Conservation (phyloP, 2,329 filamentous ascomycete species). For the Grosmannia serpens region DNA sequence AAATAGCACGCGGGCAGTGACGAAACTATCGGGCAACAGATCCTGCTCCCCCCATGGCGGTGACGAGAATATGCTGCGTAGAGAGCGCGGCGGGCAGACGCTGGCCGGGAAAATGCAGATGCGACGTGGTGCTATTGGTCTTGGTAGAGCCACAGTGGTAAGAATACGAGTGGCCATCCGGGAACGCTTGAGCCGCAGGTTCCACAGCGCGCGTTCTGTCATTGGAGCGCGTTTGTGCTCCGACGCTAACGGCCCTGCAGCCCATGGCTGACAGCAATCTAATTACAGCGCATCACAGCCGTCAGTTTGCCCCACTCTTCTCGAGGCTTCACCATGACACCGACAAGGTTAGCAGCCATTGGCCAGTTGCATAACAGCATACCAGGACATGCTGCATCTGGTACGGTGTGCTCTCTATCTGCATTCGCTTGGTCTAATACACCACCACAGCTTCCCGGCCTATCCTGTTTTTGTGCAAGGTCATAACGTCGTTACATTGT, state of each 20-base stretch:
- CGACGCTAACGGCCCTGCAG: background rate
- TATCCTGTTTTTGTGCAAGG: background rate
- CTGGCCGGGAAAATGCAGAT: background rate
- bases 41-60: background rate
- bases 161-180: background rate
- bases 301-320: no score
- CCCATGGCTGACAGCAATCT: background rate
- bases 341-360: no score
- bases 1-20: background rate
- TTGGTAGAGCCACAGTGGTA: background rate
- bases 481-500: constrained; percentile 5
- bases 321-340: no score
- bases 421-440: no score
- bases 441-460: no score
- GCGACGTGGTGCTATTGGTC: background rate
- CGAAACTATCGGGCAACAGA: background rate
- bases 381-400: no score
- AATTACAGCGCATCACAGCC: no score
- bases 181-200: no score
- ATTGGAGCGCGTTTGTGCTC: background rate
- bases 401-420: no score
- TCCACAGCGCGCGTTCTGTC: background rate
- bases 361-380: no score
- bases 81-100: background rate
- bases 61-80: background rate